Conservation (phyloP, 495 filamentous ascomycete genomes). For the Aspergillus haitiensis region DNA sequence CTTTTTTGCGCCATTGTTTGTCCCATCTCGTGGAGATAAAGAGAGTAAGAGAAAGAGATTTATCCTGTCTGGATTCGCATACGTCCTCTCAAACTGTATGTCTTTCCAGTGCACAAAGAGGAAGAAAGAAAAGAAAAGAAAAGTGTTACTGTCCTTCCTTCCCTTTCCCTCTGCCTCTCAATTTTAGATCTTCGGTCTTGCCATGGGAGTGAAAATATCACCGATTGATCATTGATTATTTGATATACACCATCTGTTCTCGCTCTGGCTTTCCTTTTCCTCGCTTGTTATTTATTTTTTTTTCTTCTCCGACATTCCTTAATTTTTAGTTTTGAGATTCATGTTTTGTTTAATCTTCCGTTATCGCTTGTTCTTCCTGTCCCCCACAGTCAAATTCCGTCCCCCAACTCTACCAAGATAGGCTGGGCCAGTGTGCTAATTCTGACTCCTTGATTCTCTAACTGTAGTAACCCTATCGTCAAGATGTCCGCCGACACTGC, state of each 20-base stretch:
- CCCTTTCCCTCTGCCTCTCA: background rate
- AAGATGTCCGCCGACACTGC: slow-evolving; percentile 52
- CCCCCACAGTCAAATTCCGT: no score
- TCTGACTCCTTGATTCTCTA: background rate
- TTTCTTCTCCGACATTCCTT: background rate
- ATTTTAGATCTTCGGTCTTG: background rate
- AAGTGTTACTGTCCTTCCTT: background rate
- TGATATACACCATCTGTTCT: background rate
- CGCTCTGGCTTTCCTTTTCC: background rate
- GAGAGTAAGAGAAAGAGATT: background rate
- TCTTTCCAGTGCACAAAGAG: background rate
- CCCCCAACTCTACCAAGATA: no score
- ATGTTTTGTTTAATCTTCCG: no score
- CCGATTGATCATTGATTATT: no score
- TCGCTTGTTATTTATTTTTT: background rate
- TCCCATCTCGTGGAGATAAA: slow-evolving; percentile 14
- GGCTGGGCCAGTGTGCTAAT: slow-evolving; percentile 11
- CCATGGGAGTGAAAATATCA: background rate
- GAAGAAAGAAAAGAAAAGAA: no score
- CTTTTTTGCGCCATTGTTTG: slow-evolving; percentile 22
- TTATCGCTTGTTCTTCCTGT: no score
- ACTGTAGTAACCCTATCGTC: slow-evolving; percentile 26
- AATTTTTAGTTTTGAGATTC: background rate
- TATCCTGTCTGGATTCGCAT: background rate
- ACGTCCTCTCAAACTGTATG: slow-evolving; percentile 1